phyloP scores from a whole-genome alignment of 108 stramenopile species.

The Bacterosira constricta region DNA sequence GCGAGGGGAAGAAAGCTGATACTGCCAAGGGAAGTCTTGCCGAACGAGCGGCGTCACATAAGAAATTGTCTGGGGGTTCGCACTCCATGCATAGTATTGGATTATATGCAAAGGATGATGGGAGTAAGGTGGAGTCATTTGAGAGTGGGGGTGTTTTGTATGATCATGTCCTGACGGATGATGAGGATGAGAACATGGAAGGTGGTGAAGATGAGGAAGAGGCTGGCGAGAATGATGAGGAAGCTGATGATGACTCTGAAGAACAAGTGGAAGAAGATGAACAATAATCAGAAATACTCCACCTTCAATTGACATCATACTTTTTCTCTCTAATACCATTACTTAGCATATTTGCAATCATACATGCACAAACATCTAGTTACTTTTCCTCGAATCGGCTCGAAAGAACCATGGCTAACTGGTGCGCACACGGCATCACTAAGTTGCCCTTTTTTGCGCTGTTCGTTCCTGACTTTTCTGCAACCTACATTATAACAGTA shows the following conservation, averaged over 20 bases:
- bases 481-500: too few species aligned
- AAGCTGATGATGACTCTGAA: not conserved
- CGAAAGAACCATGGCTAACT: too few species aligned
- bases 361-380: too few species aligned
- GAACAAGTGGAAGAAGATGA: not conserved
- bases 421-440: too few species aligned
- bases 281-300: too few species aligned
- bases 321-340: too few species aligned
- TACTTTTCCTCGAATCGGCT: too few species aligned
- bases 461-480: too few species aligned
- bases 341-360: too few species aligned
- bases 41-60: slow-evolving; percentile 63
- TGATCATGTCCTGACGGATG: slow-evolving; percentile 83
- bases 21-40: slow-evolving; percentile 44
- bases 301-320: too few species aligned
- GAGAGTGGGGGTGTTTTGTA: slow-evolving; percentile 87
- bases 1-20: slow-evolving; percentile 23
- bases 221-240: not conserved
- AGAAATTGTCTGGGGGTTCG: slow-evolving; percentile 73
- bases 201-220: slow-evolving; percentile 20
- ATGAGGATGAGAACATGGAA: slow-evolving; percentile 63
- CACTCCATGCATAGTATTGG: slow-evolving; percentile 92
- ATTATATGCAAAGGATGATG: slow-evolving; percentile 86
- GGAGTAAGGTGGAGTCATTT: slow-evolving; percentile 78
- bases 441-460: too few species aligned